Percentiles rank a stretch among this genome's conserved stretches.
phyloP scores from a whole-genome alignment of 306 rosid genomes.

The Vigna nakashimae region DNA sequence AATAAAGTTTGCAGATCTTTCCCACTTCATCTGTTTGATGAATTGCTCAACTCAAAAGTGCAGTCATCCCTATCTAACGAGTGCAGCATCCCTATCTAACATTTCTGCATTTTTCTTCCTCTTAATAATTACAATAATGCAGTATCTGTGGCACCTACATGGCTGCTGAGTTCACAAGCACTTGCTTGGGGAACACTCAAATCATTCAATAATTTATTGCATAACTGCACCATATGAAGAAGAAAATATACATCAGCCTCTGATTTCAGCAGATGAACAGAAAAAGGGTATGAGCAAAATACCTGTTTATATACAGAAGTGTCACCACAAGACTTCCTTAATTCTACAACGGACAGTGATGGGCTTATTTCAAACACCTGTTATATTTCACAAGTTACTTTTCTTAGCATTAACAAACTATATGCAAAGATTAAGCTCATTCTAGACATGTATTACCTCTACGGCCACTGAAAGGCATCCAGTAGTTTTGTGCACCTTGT shows the following conservation, averaged over 20 bases:
- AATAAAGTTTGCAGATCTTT: too few species aligned
- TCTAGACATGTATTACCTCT: constrained; percentile 63
- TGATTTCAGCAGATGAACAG: background rate
- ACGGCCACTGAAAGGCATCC: constrained; percentile 71
- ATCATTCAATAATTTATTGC: constrained; percentile 75
- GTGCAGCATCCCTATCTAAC: too few species aligned
- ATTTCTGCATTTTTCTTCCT: background rate
- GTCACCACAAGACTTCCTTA: constrained; percentile 84
- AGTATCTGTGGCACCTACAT: too few species aligned
- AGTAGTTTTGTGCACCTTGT: constrained; percentile 54
- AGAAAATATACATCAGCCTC: constrained; percentile 31
- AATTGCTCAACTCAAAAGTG: too few species aligned
- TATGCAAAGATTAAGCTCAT: constrained; percentile 16
- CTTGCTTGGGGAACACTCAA: constrained; percentile 63
- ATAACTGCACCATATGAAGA: constrained; percentile 63
- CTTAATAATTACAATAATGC: background rate
- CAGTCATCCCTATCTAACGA: too few species aligned
- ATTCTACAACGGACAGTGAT: constrained; percentile 74
- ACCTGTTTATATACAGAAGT: constrained; percentile 86
- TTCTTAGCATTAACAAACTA: constrained; percentile 8
- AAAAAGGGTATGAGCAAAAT: constrained; percentile 24
- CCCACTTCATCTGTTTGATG: too few species aligned
- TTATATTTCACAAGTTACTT: constrained; percentile 17
- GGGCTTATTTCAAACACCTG: constrained; percentile 89
- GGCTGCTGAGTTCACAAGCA: constrained; percentile 44